These are phyloP conservation scores for Xylaria acuta DNA, from an alignment of 495 filamentous ascomycete species.

Conservation along the genomic window DNA sequence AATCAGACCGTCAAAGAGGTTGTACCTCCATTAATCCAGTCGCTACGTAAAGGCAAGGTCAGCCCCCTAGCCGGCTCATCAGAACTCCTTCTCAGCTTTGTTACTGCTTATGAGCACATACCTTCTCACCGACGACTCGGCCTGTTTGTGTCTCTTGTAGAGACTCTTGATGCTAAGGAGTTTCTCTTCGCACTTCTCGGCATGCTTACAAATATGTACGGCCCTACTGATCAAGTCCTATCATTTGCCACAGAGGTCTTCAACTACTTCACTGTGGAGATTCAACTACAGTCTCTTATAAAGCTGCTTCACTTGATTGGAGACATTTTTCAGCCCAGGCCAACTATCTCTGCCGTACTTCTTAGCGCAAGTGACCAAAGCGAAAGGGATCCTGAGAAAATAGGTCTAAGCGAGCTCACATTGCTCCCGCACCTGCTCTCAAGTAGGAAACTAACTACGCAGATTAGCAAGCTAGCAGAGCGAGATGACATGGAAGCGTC, in stretches of 20 bases:
- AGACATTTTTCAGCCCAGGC: constrained; percentile 76
- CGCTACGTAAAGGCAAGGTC: constrained; percentile 76
- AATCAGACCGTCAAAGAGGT: constrained; percentile 87
- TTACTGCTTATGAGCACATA: constrained; percentile 92
- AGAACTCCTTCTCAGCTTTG: constrained; percentile 89
- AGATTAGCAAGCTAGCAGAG: constrained; percentile 57
- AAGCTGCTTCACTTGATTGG: constrained; percentile 74
- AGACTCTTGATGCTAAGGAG: constrained; percentile 81
- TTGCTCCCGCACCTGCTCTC: constrained; percentile 62
- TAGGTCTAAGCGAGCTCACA: constrained; percentile 66
- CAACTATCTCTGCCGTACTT: constrained; percentile 68
- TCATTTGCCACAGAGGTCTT: constrained; percentile 62
- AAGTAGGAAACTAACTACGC: constrained; percentile 53
- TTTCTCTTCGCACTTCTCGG: constrained; percentile 76
- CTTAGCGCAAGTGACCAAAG: constrained; percentile 70
- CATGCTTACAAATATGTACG: constrained; percentile 76
- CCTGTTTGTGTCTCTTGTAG: constrained; percentile 79
- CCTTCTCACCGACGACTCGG: constrained; percentile 80
- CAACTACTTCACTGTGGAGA: constrained; percentile 63
- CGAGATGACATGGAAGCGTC: constrained; percentile 64
- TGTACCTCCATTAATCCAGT: constrained; percentile 87
- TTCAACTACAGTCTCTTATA: constrained; percentile 72
- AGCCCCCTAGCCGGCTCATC: constrained; percentile 79
- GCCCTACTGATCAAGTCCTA: constrained; percentile 54
- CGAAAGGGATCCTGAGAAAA: constrained; percentile 62